Base-by-base conservation (phyloP, 1,139 yeast species). In the Saccharomyces pastorianus region DNA sequence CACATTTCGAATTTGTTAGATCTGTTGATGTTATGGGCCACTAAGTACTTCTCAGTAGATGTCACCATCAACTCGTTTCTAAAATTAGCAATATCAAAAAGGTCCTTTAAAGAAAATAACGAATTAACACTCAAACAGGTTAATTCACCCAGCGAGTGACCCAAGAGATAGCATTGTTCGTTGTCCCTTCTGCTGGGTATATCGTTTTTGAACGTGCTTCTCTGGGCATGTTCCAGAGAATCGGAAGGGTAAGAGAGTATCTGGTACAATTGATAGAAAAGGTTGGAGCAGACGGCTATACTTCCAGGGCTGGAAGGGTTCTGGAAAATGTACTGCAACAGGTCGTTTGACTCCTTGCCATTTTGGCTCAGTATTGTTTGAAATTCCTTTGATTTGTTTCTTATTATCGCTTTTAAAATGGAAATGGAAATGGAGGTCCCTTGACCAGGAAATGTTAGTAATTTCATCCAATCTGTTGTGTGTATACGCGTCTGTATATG, bases 71-170 rank as follows among this genome's bases (percentile, higher is more conserved):
- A 54, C 42, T 63, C 64, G 51, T 69, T 66, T 52, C 72, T 59
- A 52, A 61, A 64, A 49, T 60, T 61, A 29, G 72, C 69, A 29
- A 69, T 66, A 41, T 63, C 63, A 51, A 67, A 64, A 41, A 66
- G 51, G 52, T 67, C 70, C 13, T 61, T 59, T 13, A 78, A 59
- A 17, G 73, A 69, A 42, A 80, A 65, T 3, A 74, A 71, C 2
- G 75, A 75, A 51, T 76, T 71, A 8, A 74, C 64, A 49, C 78
- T 67, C 46, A 69, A 50, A 51, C 71, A 67, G 1, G 82, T 72
- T 58, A 80, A 72, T 64, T 82, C 86, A 3, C 86, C 87, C 38
- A 82, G 64, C 0, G 86, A 81, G 61, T 82, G 86, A 14, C 87
- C 86, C 62, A 81, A 58, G 9, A 67, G 56, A 25, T 62, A 48